Percentiles rank a stretch among this genome's conserved stretches.
Conservation (phyloP, 1,284 basidiomycete species). For the Flammula alnicola region DNA sequence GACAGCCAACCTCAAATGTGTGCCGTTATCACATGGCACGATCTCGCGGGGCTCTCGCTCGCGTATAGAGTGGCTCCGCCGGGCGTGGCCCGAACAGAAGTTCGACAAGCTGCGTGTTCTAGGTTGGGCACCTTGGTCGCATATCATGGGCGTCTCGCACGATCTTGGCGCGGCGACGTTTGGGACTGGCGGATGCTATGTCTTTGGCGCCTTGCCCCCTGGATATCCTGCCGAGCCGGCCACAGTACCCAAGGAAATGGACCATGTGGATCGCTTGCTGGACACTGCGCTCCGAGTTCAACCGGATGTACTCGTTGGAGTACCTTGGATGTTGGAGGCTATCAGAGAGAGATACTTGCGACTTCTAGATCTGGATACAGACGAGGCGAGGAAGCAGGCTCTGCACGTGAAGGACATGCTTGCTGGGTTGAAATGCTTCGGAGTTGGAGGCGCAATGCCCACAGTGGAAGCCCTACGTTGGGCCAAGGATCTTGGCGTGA, state of each 20-base stretch:
- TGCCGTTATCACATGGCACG: constrained; percentile 30
- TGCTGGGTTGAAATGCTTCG: constrained; percentile 25
- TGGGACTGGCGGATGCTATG: constrained; percentile 33
- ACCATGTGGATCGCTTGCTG: constrained; percentile 14
- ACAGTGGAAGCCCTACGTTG: constrained; percentile 25
- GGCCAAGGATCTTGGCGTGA: constrained; percentile 26
- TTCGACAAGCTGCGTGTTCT: constrained; percentile 28
- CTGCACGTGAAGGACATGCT: constrained; percentile 14
- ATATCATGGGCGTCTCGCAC: constrained; percentile 28
- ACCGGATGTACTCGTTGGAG: constrained; percentile 23
- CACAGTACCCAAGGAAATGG: constrained; percentile 4
- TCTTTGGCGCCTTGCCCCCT: constrained; percentile 31
- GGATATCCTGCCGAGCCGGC: constrained; percentile 17
- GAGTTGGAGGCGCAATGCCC: constrained; percentile 29
- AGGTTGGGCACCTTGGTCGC: constrained; percentile 34
- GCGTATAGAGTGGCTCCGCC: constrained; percentile 21
- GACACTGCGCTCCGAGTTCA: constrained; percentile 9
- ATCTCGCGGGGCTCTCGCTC: constrained; percentile 21
- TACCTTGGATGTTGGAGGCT: constrained; percentile 29
- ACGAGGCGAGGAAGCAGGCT: constrained; percentile 2
- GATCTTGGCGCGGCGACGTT: constrained; percentile 28
- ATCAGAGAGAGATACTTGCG: constrained; percentile 14
- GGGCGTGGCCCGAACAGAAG: constrained; percentile 19
- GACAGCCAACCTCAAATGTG: constrained; percentile 34
- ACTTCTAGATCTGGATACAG: not conserved